Conservation (phyloP, 352 stramenopile species). For the Phytopythium cucurbitacearum region DNA sequence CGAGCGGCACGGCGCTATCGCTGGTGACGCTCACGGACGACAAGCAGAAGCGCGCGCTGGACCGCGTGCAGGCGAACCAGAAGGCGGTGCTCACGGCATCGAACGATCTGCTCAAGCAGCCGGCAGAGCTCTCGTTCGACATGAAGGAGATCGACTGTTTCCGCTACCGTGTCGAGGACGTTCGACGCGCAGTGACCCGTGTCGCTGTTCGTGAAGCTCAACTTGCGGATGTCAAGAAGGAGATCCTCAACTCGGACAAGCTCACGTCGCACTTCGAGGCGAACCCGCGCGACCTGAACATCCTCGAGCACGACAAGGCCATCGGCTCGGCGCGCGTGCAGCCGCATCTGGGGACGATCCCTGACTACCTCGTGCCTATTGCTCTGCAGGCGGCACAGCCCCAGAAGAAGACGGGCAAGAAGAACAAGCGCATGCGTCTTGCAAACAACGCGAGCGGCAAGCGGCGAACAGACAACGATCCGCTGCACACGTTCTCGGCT, state of each 20-base stretch:
- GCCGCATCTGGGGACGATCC: constrained; percentile 93
- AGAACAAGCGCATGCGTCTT: constrained; percentile 55
- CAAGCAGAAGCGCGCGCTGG: constrained; percentile 83
- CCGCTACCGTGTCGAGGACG: constrained; percentile 95
- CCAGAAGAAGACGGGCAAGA: constrained; percentile 80
- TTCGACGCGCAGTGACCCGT: constrained; percentile 92
- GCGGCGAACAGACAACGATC: constrained; percentile 94
- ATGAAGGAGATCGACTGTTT: constrained; percentile 98
- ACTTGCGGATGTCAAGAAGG: constrained; percentile 95
- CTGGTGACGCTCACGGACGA: constrained; percentile 85
- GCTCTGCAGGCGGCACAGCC: constrained; percentile 89
- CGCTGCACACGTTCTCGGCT: constrained; percentile 93
- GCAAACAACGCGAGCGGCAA: constrained; percentile 54
- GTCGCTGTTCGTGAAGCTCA: constrained; percentile 94
- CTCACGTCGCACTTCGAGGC: constrained; percentile 96
- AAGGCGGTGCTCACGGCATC: constrained; percentile 69
- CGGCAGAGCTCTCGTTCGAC: constrained; percentile 95
- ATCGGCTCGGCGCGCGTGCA: constrained; percentile 93
- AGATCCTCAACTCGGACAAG: constrained; percentile 98
- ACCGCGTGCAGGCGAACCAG: constrained; percentile 91
- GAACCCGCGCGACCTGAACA: constrained; percentile 93
- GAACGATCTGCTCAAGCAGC: constrained; percentile 90
- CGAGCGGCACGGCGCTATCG: constrained; percentile 95
- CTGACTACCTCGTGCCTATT: constrained; percentile 97
- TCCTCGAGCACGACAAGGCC: constrained; percentile 96